Percentiles rank a stretch among this genome's conserved stretches.
Evolutionary conservation across 306 rosid genomes (phyloP).

Genomic region (Gillenia trifoliata): DNA sequence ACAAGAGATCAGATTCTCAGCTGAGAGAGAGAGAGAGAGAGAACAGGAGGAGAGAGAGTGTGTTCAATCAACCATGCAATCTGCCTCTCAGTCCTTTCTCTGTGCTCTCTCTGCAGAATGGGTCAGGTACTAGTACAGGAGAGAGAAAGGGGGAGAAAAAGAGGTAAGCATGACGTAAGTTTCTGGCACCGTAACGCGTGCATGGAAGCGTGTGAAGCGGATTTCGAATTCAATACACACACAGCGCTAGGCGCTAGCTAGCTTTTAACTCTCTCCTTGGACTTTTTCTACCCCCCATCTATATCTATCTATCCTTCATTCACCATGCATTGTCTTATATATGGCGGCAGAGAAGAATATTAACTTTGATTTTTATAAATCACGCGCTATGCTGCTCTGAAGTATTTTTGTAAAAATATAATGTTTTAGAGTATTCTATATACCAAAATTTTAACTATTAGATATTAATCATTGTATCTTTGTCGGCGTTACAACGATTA

Average conservation of each 20-base stretch:
- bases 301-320: not conserved
- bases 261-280: constrained; percentile 33
- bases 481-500: not conserved
- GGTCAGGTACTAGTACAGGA: constrained; percentile 10
- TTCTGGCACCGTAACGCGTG: constrained; percentile 41
- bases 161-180: constrained; percentile 41
- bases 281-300: constrained; percentile 25
- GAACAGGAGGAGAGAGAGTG: not conserved
- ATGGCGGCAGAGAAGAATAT: constrained; percentile 36
- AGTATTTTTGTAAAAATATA: no score
- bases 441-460: no score
- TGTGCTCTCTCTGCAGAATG: not conserved
- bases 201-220: constrained; percentile 66
- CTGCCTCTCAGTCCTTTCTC: constrained; percentile 19
- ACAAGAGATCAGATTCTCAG: not conserved
- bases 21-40: not conserved
- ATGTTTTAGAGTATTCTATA: no score
- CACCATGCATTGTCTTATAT: constrained; percentile 9
- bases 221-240: constrained; percentile 21
- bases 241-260: not conserved
- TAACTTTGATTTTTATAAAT: not conserved
- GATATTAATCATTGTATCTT: no score
- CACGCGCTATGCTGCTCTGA: no score
- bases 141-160: no score
- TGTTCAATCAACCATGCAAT: constrained; percentile 29